These are phyloP conservation scores for Linanthus parryae DNA, from an alignment of 148 eudicot species.

Conservation along the genomic window DNA sequence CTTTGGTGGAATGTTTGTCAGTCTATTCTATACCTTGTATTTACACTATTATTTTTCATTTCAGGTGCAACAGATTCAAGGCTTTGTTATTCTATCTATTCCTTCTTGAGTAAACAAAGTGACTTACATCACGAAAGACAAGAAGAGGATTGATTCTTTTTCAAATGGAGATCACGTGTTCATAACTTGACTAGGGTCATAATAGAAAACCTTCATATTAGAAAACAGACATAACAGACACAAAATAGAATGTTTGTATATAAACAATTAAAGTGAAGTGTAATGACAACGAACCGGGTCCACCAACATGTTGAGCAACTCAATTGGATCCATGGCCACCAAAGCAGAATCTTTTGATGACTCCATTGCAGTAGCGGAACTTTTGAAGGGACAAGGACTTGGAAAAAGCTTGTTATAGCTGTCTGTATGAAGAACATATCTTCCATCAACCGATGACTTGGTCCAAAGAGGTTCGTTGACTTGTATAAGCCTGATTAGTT, in stretches of 20 bases:
- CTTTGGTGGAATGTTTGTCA: too few species aligned
- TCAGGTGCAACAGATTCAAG: too few species aligned
- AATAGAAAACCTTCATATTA: too few species aligned
- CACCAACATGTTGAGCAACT: constrained; percentile 33
- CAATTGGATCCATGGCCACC: constrained; percentile 27
- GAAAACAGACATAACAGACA: too few species aligned
- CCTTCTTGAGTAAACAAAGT: too few species aligned
- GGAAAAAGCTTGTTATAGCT: background rate
- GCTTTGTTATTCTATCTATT: too few species aligned
- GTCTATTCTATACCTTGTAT: too few species aligned
- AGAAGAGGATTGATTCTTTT: background rate
- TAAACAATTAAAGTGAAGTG: background rate
- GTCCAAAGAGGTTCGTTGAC: background rate
- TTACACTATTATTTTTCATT: too few species aligned
- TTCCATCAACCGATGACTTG: background rate
- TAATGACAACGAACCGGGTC: constrained; percentile 21
- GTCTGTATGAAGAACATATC: background rate
- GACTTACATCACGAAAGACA: background rate
- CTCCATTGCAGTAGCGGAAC: constrained; percentile 18
- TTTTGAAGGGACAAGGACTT: background rate
- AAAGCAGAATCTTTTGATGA: constrained; percentile 41
- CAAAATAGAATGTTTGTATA: background rate
- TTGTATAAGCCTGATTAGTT: background rate
- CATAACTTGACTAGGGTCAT: too few species aligned
- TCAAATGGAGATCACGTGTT: too few species aligned